Conservation (phyloP, 805 yeast genomes). For the Hanseniaspora jakobsenii region DNA sequence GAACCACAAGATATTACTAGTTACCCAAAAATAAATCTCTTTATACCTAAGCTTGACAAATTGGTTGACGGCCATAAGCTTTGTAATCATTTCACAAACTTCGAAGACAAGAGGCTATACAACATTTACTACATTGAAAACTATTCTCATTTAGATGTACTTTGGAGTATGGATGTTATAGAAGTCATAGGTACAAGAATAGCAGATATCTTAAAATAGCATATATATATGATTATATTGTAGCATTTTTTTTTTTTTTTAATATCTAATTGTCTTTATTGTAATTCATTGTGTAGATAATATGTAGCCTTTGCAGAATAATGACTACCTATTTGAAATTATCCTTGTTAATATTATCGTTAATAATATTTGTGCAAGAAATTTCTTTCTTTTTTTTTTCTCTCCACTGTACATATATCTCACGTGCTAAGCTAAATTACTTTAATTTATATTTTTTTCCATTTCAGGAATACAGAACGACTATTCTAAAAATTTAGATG, state of each 20-base stretch:
- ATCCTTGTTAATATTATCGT: too few relatives aligned
- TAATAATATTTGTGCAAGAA: too few relatives aligned
- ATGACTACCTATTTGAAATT: too few relatives aligned
- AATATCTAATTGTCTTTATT: not conserved
- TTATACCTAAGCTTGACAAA: conserved; percentile 61
- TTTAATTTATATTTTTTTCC: too few relatives aligned
- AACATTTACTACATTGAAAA: conserved; percentile 35
- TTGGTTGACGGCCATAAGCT: conserved; percentile 67
- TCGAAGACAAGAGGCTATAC: conserved; percentile 36
- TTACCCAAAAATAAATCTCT: conserved; percentile 51
- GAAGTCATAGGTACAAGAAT: conserved; percentile 49
- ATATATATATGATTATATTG: not conserved
- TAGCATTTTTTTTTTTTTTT: not conserved
- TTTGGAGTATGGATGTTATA: conserved; percentile 78
- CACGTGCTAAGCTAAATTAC: too few relatives aligned
- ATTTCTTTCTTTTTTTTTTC: too few relatives aligned
- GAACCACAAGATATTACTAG: conserved; percentile 29
- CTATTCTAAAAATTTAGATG: too few relatives aligned
- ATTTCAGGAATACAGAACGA: too few relatives aligned
- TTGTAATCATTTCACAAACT: conserved; percentile 46
- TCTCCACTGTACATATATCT: too few relatives aligned
- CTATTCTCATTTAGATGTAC: conserved; percentile 80
- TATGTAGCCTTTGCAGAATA: too few relatives aligned
- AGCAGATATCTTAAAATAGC: conserved; percentile 25
- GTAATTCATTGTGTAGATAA: too few relatives aligned